phyloP scores from a whole-genome alignment of 345 rosid genomes.

The Rhodamnia argentea region DNA sequence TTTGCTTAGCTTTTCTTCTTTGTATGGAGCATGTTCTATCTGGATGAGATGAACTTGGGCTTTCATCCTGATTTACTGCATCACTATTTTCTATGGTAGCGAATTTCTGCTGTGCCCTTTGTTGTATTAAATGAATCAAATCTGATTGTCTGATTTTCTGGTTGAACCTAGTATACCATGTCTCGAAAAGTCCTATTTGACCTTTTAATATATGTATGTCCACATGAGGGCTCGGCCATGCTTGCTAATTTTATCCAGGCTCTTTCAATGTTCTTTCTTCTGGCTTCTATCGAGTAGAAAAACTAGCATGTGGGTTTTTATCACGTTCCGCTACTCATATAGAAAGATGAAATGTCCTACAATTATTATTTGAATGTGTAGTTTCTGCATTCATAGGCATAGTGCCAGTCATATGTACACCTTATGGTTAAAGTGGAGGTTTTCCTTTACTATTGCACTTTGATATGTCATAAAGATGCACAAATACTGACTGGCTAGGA shows the following conservation, averaged over 20 bases:
- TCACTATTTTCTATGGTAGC: not conserved
- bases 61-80: not conserved
- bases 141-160: not conserved
- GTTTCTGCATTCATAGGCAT: not conserved
- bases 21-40: not conserved
- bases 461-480: not conserved
- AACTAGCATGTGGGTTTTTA: not conserved
- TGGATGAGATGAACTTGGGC: not conserved
- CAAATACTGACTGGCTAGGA: not conserved
- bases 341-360: not conserved
- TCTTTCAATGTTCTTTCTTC: not conserved
- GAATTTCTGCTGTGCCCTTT: not conserved
- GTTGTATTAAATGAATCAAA: not conserved
- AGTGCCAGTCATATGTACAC: not conserved
- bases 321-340: not conserved
- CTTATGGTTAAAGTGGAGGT: not conserved
- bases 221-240: not conserved
- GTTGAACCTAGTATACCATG: not conserved
- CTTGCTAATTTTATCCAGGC: not conserved
- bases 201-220: not conserved
- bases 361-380: not conserved
- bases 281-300: not conserved
- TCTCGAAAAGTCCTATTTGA: not conserved
- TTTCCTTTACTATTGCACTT: not conserved
- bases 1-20: not conserved